A percentile compares a stretch with the other conserved stretches of the same genome.
These are phyloP conservation scores for Ustilago shanxiensis DNA, from an alignment of 1,284 basidiomycete genomes.

Conservation along the genomic window DNA sequence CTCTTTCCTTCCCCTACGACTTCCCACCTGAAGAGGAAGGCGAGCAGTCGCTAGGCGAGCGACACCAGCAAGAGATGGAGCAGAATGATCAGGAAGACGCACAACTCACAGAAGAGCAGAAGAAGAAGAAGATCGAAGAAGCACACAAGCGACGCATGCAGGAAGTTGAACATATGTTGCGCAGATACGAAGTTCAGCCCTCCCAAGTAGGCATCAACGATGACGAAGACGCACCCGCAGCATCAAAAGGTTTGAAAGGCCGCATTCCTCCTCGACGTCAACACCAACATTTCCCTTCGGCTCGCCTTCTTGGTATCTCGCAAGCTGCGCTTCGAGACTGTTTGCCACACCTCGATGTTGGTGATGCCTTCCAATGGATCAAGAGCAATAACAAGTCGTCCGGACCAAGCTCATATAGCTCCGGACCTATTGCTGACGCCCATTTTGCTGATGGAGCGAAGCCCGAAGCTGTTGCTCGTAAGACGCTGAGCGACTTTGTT, in stretches of 20 bases:
- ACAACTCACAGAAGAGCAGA: slow-evolving; percentile 42
- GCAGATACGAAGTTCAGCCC: slow-evolving; percentile 55
- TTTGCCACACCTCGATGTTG: slow-evolving; percentile 87
- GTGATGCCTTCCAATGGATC: slow-evolving; percentile 80
- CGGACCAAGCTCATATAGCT: slow-evolving; percentile 62
- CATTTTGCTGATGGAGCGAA: slow-evolving; percentile 9
- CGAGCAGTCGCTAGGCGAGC: slow-evolving; percentile 44
- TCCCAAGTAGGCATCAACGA: slow-evolving; percentile 12
- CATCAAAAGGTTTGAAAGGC: slow-evolving; percentile 24
- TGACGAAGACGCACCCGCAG: slow-evolving; percentile 1
- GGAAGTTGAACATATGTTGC: slow-evolving; percentile 57
- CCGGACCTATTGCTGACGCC: slow-evolving; percentile 59
- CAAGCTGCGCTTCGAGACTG: slow-evolving; percentile 79
- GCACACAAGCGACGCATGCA: slow-evolving; percentile 57
- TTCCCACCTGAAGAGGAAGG: slow-evolving; percentile 72
- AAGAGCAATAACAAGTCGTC: slow-evolving; percentile 72
- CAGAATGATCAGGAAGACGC: slow-evolving; percentile 28
- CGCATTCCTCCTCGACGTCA: slow-evolving; percentile 45
- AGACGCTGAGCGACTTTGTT: slow-evolving; percentile 52
- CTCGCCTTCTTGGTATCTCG: slow-evolving; percentile 76
- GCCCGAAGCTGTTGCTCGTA: slow-evolving; percentile 36
- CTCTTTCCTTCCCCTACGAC: slow-evolving; percentile 85
- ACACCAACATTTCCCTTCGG: slow-evolving; percentile 58
- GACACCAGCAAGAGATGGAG: slow-evolving; percentile 37
- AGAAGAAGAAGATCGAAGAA: slow-evolving; percentile 30